Evolutionary conservation across 176 grass and related monocot species (phyloP), one percentile per base, ranked within the genome.

Genomic region (Triticum urartu): DNA sequence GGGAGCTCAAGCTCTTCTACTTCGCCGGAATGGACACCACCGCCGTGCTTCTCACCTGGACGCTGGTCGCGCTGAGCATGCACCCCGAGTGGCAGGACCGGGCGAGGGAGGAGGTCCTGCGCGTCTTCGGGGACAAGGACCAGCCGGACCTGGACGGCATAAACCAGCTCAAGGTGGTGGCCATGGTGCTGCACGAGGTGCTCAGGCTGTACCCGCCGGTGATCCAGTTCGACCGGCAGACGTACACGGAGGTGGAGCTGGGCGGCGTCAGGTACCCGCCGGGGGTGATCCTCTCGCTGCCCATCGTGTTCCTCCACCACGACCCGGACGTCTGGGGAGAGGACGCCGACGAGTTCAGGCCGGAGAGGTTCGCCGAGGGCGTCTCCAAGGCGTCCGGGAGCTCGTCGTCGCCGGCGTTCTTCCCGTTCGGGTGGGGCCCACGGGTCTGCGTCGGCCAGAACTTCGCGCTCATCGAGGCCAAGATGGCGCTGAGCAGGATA

Each of bases 1-100:
- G 87, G 7, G 92, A 97, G 80, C 84, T 91, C 15, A 97, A 94
- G 86, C 81, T 97, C 7, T 97, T 97, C 84, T 97, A 94, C 88
- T 89, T 94, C 81, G 90, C 94, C 3, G 94, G 92, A 0, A 89
- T 94, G 66, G 94, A 97, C 38, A 97, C 94, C 26, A 94, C 92
- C 1, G 69, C 90, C 1, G 80, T 79, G 14, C 66, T 90, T 18
- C 88, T 94, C 3, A 97, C 94, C 0, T 91, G 92, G 94, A 87
- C 92, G 0, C 62, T 94, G 79, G 33, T 94, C 7, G 10, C 66
- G 5, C 71, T 97, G 7, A 85, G 90, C 83, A 36, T 94, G 66
- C 89, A 97, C 72, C 90, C 90, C 0, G 80, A 69, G 43, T 97
- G 94, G 94, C 90, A 94, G 77, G 33, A 75, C 25, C 52, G 85